These are phyloP conservation scores for Copromyces sp. DNA, from an alignment of 495 filamentous ascomycete species.

Conservation along the genomic window DNA sequence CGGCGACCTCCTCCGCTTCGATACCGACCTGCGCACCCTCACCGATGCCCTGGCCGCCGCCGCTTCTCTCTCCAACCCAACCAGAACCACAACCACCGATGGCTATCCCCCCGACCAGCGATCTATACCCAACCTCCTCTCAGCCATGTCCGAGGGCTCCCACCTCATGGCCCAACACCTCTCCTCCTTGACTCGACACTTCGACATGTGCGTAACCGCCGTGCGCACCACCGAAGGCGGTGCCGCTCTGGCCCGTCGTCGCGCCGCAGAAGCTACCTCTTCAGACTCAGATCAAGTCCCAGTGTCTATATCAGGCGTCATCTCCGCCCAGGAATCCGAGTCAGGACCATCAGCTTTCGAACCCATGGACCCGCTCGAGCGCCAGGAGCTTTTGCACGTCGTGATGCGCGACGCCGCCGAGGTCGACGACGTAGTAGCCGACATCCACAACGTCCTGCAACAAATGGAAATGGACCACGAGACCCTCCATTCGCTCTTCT, in stretches of 20 bases:
- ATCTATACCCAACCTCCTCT: slow-evolving; percentile 47
- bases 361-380: slow-evolving; percentile 63
- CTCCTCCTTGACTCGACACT: slow-evolving; percentile 78
- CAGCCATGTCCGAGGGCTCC: slow-evolving; percentile 64
- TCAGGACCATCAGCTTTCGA: slow-evolving; percentile 44
- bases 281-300: slow-evolving; percentile 41
- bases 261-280: slow-evolving; percentile 40
- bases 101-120: slow-evolving; percentile 38
- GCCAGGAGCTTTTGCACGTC: slow-evolving; percentile 72
- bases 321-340: slow-evolving; percentile 47
- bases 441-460: slow-evolving; percentile 64
- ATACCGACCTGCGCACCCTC: slow-evolving; percentile 45
- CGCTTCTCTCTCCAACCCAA: slow-evolving; percentile 24
- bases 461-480: slow-evolving; percentile 66
- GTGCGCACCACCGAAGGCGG: slow-evolving; percentile 90
- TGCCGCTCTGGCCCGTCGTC: slow-evolving; percentile 53
- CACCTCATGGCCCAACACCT: slow-evolving; percentile 75
- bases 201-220: slow-evolving; percentile 87
- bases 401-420: slow-evolving; percentile 74
- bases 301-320: slow-evolving; percentile 48
- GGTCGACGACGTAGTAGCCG: slow-evolving; percentile 80
- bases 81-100: slow-evolving; percentile 27
- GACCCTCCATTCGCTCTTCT: slow-evolving; percentile 23
- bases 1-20: slow-evolving; percentile 52
- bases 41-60: slow-evolving; percentile 27